Evolutionary conservation across 1,139 yeast species (phyloP).

Genomic region (Blastobotrys malaysiensis): DNA sequence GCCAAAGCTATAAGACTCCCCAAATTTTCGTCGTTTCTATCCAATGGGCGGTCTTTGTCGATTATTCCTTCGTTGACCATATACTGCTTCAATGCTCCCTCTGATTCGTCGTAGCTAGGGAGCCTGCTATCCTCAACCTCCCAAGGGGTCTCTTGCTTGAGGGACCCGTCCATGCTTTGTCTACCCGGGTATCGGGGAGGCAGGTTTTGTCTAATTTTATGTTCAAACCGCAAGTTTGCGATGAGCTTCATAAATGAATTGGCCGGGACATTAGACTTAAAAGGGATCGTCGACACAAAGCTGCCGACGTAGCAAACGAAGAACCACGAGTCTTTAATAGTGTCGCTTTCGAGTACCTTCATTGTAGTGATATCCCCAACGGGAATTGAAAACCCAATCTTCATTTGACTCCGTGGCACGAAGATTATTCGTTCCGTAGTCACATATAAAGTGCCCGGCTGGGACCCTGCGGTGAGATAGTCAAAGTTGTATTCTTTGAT

Average conservation of each 20-base stretch:
- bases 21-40: constrained; percentile 6
- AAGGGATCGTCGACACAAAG: constrained; percentile 27
- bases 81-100: constrained; percentile 26
- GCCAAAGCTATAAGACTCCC: constrained; percentile 10
- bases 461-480: constrained; percentile 24
- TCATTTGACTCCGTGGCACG: constrained; percentile 18
- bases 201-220: constrained; percentile 27
- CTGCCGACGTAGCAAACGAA: constrained; percentile 24
- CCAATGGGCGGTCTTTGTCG: constrained; percentile 10
- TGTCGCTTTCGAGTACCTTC: constrained; percentile 25
- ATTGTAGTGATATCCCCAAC: constrained; percentile 26
- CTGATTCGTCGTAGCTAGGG: constrained; percentile 27
- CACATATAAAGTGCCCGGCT: constrained; percentile 26
- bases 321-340: constrained; percentile 19
- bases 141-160: constrained; percentile 15
- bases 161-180: neutral
- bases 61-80: constrained; percentile 23
- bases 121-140: constrained; percentile 25
- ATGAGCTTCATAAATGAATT: constrained; percentile 27
- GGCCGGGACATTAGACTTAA: constrained; percentile 25
- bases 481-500: constrained; percentile 15
- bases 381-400: constrained; percentile 24
- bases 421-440: constrained; percentile 30
- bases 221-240: constrained; percentile 31
- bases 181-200: constrained; percentile 23